These are phyloP conservation scores for Wickerhamiella spandovensis DNA, from an alignment of 805 yeast species.

Conservation along the genomic window DNA sequence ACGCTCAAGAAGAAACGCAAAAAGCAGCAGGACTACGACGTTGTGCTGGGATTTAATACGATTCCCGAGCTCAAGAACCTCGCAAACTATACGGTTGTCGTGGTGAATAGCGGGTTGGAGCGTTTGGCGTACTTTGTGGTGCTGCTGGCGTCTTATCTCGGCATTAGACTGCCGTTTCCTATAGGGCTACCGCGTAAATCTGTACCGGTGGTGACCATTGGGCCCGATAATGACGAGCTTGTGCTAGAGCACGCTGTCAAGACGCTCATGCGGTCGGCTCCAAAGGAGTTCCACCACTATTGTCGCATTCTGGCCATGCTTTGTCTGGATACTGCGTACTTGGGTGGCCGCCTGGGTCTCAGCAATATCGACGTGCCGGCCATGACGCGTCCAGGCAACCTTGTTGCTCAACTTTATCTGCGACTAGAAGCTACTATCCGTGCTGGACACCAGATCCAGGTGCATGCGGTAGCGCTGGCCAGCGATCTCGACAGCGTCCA, in stretches of 20 bases:
- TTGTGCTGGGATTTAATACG: slow-evolving; percentile 21
- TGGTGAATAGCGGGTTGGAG: slow-evolving; percentile 23
- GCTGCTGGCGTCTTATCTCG: slow-evolving; percentile 23
- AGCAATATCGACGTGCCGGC: slow-evolving; percentile 14
- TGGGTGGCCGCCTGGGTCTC: slow-evolving; percentile 21
- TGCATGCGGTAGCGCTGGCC: slow-evolving; percentile 11
- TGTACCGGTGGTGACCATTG: slow-evolving; percentile 17
- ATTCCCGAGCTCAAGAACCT: slow-evolving; percentile 22
- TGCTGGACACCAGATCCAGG: slow-evolving; percentile 13
- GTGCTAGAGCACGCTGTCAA: slow-evolving; percentile 16
- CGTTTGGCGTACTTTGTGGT: slow-evolving; percentile 21
- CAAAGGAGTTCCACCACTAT: slow-evolving; percentile 21
- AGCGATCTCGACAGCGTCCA: slow-evolving; percentile 17
- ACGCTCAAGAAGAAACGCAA: slow-evolving; percentile 15
- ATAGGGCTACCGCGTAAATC: slow-evolving; percentile 19
- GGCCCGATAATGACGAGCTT: slow-evolving; percentile 7
- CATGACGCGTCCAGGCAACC: slow-evolving; percentile 17
- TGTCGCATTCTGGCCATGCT: slow-evolving; percentile 25
- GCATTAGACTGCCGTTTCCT: slow-evolving; percentile 22
- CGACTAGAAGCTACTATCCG: slow-evolving; percentile 15
- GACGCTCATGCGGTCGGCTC: slow-evolving; percentile 19
- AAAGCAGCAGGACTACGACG: slow-evolving; percentile 16
- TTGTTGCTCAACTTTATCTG: slow-evolving; percentile 22
- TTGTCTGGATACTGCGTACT: slow-evolving; percentile 18
- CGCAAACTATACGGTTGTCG: slow-evolving; percentile 20